phyloP scores from a whole-genome alignment of 768 basidiomycete genomes.

The Thelephora aurantiotincta region DNA sequence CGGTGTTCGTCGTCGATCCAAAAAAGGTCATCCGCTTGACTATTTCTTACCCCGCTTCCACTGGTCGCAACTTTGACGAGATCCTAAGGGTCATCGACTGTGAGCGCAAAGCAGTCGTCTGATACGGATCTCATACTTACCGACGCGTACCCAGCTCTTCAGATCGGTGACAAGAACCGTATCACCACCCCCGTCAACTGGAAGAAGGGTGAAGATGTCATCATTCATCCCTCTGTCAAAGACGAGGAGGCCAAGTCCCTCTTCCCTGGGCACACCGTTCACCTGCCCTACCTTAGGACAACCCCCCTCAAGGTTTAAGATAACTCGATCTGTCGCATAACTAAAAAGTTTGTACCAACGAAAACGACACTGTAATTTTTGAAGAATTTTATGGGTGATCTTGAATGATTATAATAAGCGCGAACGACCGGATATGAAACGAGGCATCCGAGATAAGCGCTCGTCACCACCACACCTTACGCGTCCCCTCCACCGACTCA shows the following conservation, averaged over 20 bases:
- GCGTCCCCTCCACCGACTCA: neutral
- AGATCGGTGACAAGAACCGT: conserved; percentile 76
- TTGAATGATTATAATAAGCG: too few relatives aligned
- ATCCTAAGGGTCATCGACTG: conserved; percentile 72
- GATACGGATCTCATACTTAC: neutral
- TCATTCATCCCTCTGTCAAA: conserved; percentile 73
- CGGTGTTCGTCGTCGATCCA: conserved; percentile 95
- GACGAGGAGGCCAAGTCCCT: conserved; percentile 85
- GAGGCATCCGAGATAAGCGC: neutral
- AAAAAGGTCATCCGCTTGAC: conserved; percentile 89
- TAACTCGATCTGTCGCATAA: neutral
- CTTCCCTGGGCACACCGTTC: conserved; percentile 72
- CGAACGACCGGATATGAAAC: too few relatives aligned
- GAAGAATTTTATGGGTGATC: too few relatives aligned
- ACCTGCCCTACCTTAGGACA: conserved; percentile 85
- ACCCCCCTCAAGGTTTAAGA: conserved; percentile 33
- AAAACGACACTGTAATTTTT: too few relatives aligned
- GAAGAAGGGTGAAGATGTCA: conserved; percentile 87
- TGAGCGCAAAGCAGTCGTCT: conserved; percentile 9
- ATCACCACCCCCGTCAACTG: conserved; percentile 92
- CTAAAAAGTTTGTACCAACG: too few relatives aligned
- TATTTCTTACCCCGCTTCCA: conserved; percentile 86
- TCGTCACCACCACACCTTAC: neutral
- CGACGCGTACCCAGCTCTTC: conserved; percentile 41
- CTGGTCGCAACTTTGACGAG: conserved; percentile 86